phyloP scores from a whole-genome alignment of 2,329 filamentous ascomycete genomes.

The Fusarium irregulare region DNA sequence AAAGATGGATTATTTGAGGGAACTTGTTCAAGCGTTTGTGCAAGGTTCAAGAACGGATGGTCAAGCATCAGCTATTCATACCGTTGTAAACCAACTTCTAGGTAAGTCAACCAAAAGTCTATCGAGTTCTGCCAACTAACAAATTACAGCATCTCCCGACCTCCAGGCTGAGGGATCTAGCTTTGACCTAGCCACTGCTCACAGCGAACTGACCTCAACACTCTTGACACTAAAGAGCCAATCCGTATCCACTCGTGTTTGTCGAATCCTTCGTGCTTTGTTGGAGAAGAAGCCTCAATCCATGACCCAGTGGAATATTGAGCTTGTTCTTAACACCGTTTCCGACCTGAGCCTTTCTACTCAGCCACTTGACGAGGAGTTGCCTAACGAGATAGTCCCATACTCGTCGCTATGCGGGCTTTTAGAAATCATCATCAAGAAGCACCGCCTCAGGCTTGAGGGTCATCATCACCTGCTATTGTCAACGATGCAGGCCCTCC shows the following conservation, averaged over 20 bases:
- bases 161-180: slow-evolving; percentile 42
- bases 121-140: slow-evolving; percentile 18
- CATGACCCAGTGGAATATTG: slow-evolving; percentile 70
- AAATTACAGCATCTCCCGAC: slow-evolving; percentile 47
- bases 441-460: slow-evolving; percentile 70
- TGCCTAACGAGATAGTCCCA: slow-evolving; percentile 49
- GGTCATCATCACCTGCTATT: slow-evolving; percentile 71
- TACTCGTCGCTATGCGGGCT: slow-evolving; percentile 65
- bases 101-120: slow-evolving; percentile 44
- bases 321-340: slow-evolving; percentile 62
- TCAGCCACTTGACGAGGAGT: slow-evolving; percentile 41
- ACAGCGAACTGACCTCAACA: slow-evolving; percentile 55
- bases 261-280: slow-evolving; percentile 57
- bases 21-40: slow-evolving; percentile 51
- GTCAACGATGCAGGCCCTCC: slow-evolving; percentile 65
- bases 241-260: slow-evolving; percentile 53
- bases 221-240: slow-evolving; percentile 48
- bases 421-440: slow-evolving; percentile 66
- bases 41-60: slow-evolving; percentile 50
- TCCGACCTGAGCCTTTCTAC: slow-evolving; percentile 49
- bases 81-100: slow-evolving; percentile 55
- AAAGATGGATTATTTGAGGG: slow-evolving; percentile 55
- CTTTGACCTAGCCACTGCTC: slow-evolving; percentile 56
- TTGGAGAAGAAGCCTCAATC: slow-evolving; percentile 62
- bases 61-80: slow-evolving; percentile 58